A percentile compares a stretch with the other conserved stretches of the same genome.
phyloP scores from a whole-genome alignment of 1,284 basidiomycete genomes.

The Termitomyces sp. region DNA sequence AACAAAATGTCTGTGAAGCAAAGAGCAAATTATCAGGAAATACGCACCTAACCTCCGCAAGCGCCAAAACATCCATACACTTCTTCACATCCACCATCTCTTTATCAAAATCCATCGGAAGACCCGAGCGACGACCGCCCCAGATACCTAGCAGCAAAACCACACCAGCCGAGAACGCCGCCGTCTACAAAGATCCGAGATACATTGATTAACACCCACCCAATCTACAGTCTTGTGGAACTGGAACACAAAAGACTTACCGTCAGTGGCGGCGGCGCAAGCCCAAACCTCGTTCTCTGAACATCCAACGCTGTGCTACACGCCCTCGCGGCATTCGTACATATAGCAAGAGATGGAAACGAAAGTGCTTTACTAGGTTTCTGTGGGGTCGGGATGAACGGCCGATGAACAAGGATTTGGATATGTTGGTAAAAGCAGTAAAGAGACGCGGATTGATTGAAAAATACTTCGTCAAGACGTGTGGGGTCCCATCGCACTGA shows the following conservation, averaged over 20 bases:
- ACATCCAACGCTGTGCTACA: conserved; percentile 68
- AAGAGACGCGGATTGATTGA: conserved; percentile 67
- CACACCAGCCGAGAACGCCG: conserved; percentile 47
- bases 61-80: conserved; percentile 55
- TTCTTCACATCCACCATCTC: conserved; percentile 63
- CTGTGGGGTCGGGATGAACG: conserved; percentile 70
- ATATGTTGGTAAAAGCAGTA: conserved; percentile 68
- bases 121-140: conserved; percentile 53
- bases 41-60: conserved; percentile 31
- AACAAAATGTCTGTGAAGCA: not conserved
- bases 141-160: conserved; percentile 71
- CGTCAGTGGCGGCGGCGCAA: conserved; percentile 35
- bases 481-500: conserved; percentile 73
- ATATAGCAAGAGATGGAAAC: conserved; percentile 76
- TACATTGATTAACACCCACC: not conserved
- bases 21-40: not conserved
- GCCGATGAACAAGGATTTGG: conserved; percentile 77
- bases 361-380: conserved; percentile 46
- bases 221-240: not conserved
- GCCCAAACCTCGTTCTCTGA: conserved; percentile 32
- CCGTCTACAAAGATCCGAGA: conserved; percentile 18
- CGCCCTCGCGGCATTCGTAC: conserved; percentile 76
- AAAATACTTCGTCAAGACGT: conserved; percentile 50
- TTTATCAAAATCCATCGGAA: conserved; percentile 44
- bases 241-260: conserved; percentile 22